Percentiles rank a stretch among this genome's conserved stretches.
Evolutionary conservation across 768 basidiomycete species (phyloP).

Genomic region (Trametes coccinea): DNA sequence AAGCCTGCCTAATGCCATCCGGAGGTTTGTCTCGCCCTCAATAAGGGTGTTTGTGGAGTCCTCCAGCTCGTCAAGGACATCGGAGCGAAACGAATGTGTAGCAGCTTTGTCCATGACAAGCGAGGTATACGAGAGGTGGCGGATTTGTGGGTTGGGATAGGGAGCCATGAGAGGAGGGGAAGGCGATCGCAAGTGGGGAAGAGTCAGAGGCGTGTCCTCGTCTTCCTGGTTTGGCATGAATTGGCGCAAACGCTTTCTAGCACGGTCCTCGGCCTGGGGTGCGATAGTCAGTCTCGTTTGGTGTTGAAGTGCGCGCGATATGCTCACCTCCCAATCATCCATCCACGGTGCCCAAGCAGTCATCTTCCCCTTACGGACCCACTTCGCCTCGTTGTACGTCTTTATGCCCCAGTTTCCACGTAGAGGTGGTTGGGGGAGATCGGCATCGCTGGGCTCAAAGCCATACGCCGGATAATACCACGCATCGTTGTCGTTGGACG

Average conservation of each 20-base stretch:
- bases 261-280: constrained; percentile 74
- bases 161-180: constrained; percentile 79
- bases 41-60: constrained; percentile 81
- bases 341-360: constrained; percentile 80
- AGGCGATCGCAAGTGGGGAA: constrained; percentile 77
- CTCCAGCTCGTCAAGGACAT: constrained; percentile 75
- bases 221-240: constrained; percentile 60
- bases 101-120: constrained; percentile 86
- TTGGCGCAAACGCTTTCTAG: constrained; percentile 74
- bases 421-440: constrained; percentile 42
- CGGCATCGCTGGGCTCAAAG: constrained; percentile 60
- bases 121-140: constrained; percentile 77
- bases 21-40: constrained; percentile 75
- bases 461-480: constrained; percentile 89
- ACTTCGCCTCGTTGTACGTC: constrained; percentile 69
- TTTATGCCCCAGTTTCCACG: constrained; percentile 88
- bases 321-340: constrained; percentile 82
- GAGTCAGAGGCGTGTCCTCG: constrained; percentile 68
- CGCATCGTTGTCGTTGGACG: constrained; percentile 65
- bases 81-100: constrained; percentile 81
- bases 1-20: constrained; percentile 72
- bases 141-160: constrained; percentile 64
- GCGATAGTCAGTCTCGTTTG: not conserved
- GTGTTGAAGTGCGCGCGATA: not conserved
- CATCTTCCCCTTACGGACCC: constrained; percentile 82